Conservation (phyloP, 164 flowering plant species). For the Magnolia changhungtana region DNA sequence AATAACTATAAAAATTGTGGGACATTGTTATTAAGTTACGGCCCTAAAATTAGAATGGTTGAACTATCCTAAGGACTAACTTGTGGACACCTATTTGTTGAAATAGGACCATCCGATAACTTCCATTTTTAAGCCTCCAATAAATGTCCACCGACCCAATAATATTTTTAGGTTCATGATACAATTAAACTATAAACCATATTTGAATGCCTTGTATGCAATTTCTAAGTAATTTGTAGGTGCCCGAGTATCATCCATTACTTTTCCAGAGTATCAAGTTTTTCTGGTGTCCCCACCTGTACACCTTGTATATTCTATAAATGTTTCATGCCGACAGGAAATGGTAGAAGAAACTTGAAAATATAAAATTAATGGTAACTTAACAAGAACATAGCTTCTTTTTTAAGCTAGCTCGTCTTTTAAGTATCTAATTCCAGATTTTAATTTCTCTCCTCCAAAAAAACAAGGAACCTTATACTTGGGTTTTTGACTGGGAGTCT, state of each 20-base stretch:
- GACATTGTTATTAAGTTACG: neutral
- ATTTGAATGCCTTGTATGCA: no score
- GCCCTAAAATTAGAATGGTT: neutral
- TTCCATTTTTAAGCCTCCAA: no score
- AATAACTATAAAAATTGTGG: neutral
- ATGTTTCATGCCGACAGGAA: neutral
- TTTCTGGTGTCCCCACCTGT: no score
- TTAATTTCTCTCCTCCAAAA: neutral
- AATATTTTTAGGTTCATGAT: no score
- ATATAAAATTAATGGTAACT: neutral
- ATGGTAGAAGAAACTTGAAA: neutral
- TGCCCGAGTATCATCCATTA: neutral
- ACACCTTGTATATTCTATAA: neutral
- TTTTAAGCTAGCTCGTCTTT: neutral
- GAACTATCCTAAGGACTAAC: neutral
- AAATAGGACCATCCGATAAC: no score
- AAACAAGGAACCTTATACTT: neutral
- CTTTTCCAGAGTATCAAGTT: neutral
- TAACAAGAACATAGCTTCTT: neutral
- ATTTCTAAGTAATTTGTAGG: no score
- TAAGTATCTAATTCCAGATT: neutral
- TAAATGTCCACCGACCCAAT: no score
- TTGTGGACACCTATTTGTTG: no score
- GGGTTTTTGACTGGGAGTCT: neutral
- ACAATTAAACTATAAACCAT: no score